Conservation (phyloP, 768 basidiomycete species). For the Strobilomyces echinocephalus region DNA sequence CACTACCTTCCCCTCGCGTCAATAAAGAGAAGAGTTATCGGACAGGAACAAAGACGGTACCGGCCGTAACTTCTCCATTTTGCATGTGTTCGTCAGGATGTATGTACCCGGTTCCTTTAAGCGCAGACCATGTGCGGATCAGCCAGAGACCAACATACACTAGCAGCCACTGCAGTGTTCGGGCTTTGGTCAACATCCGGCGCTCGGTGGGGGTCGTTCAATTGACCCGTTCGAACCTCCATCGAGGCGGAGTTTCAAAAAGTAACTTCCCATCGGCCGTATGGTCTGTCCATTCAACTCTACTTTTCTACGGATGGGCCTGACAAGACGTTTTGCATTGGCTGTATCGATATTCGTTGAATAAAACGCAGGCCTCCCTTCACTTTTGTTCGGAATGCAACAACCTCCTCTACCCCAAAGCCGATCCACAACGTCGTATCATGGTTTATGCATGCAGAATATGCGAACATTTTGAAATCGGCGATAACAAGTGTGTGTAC, state of each 20-base stretch:
- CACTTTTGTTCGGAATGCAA: constrained; percentile 95
- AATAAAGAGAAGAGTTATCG: constrained; percentile 4
- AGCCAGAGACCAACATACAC: constrained; percentile 25
- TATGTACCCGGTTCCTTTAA: constrained; percentile 35
- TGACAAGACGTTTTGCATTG: constrained; percentile 11
- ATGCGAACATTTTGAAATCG: constrained; percentile 79
- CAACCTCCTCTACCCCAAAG: constrained; percentile 91
- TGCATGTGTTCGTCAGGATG: constrained; percentile 42
- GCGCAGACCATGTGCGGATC: constrained; percentile 27
- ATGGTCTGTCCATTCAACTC: constrained; percentile 26
- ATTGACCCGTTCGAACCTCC: no score
- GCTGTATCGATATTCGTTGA: neutral
- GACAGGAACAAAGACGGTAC: constrained; percentile 17
- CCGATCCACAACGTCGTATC: constrained; percentile 76
- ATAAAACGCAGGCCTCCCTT: constrained; percentile 58
- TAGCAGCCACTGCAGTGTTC: constrained; percentile 11
- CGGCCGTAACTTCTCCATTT: constrained; percentile 37
- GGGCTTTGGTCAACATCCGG: constrained; percentile 8
- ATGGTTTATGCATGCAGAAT: constrained; percentile 92
- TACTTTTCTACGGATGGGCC: constrained; percentile 4
- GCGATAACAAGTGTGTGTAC: constrained; percentile 87
- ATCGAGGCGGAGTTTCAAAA: constrained; percentile 28
- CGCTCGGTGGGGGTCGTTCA: no score
- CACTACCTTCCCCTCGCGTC: constrained; percentile 19
- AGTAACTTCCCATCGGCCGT: constrained; percentile 9